Percentiles rank a stretch among this genome's conserved stretches.
phyloP scores from a whole-genome alignment of 768 basidiomycete genomes.

The Scleroderma bovista region DNA sequence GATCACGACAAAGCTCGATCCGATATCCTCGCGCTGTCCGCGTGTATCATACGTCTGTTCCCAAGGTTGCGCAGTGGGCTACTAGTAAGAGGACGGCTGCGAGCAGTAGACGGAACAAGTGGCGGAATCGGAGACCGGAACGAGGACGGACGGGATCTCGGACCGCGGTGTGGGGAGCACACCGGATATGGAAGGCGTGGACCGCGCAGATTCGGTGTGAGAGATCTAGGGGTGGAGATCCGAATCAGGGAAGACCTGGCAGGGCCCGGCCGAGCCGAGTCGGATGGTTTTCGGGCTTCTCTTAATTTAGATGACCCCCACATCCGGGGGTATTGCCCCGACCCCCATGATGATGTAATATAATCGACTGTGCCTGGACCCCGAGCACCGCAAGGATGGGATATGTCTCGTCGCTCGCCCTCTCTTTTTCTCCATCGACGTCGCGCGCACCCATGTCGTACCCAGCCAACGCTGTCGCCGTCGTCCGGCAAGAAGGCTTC shows the following conservation, averaged over 20 bases:
- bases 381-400: not conserved
- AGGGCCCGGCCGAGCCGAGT: not conserved
- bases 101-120: too few species aligned
- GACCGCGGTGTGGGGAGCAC: not conserved
- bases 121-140: not conserved
- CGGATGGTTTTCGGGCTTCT: not conserved
- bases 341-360: not conserved
- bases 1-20: too few species aligned
- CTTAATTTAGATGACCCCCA: not conserved
- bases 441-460: not conserved
- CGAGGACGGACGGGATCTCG: not conserved
- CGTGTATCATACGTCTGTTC: too few species aligned
- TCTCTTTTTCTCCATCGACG: not conserved
- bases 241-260: not conserved
- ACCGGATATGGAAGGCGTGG: not conserved
- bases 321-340: too few species aligned
- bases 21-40: too few species aligned
- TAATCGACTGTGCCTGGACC: not conserved
- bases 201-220: not conserved
- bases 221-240: not conserved
- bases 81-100: too few species aligned
- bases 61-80: too few species aligned
- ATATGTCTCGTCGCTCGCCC: not conserved
- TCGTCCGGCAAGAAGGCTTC: constrained; percentile 69
- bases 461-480: not conserved